A percentile compares a stretch with the other conserved stretches of the same genome.
Conservation (phyloP, 164 flowering plant genomes). For the Cinnamomum micranthum region DNA sequence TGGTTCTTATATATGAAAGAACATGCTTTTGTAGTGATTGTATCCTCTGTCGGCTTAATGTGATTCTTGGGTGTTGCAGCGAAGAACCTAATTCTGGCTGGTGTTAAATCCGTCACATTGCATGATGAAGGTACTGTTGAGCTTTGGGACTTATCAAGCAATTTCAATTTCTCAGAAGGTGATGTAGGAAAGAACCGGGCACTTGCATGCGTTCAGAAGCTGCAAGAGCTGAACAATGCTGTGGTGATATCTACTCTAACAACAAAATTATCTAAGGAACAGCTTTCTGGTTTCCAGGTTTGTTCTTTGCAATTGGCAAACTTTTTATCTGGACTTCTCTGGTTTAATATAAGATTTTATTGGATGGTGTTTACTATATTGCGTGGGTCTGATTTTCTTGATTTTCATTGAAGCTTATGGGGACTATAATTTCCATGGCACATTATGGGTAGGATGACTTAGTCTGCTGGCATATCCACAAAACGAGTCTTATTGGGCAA, state of each 20-base stretch:
- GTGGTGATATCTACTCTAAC: slow-evolving; percentile 58
- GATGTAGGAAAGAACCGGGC: slow-evolving; percentile 88
- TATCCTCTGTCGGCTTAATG: neutral
- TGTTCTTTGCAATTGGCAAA: neutral
- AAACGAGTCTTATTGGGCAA: no score
- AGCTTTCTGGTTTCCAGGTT: slow-evolving; percentile 73
- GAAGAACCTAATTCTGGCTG: slow-evolving; percentile 83
- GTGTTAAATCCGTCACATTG: slow-evolving; percentile 84
- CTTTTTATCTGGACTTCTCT: neutral
- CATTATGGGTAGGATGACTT: no score
- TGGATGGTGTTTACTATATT: no score
- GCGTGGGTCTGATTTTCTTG: no score
- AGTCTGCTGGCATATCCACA: no score
- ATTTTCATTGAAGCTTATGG: no score
- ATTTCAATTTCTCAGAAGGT: slow-evolving; percentile 64
- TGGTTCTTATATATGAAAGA: neutral
- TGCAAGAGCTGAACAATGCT: slow-evolving; percentile 81
- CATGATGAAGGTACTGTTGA: slow-evolving; percentile 79
- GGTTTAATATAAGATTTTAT: neutral
- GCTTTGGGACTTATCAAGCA: slow-evolving; percentile 82
- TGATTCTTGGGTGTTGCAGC: slow-evolving; percentile 43
- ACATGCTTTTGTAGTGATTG: neutral
- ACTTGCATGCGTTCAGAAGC: slow-evolving; percentile 67
- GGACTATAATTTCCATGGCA: no score
- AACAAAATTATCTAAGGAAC: slow-evolving; percentile 47